A percentile compares a stretch with the other conserved stretches of the same genome.
These are phyloP conservation scores for Phytophthora ohioensis DNA, from an alignment of 352 stramenopile species.

Conservation along the genomic window DNA sequence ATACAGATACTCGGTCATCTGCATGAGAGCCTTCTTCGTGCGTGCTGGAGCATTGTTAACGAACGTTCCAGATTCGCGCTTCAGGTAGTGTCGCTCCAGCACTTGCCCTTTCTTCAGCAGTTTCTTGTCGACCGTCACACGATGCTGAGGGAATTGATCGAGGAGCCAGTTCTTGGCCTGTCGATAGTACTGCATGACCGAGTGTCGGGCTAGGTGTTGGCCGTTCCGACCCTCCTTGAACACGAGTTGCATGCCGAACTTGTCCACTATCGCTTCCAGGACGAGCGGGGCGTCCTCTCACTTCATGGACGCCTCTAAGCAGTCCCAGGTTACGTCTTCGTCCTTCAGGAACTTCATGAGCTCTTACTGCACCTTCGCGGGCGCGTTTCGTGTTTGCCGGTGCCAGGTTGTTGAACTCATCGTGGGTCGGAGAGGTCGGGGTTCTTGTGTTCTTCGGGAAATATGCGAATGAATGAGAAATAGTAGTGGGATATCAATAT, in stretches of 20 bases:
- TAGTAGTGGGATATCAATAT: no score
- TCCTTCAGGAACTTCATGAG: slow-evolving; percentile 16
- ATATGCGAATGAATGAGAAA: no score
- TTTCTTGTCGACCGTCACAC: no score
- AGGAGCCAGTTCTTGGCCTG: neutral
- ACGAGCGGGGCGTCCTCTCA: neutral
- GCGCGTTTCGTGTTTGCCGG: slow-evolving; percentile 29
- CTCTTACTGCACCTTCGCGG: neutral
- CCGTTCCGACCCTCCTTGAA: no score
- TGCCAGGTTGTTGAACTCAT: slow-evolving; percentile 34
- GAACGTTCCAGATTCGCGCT: neutral
- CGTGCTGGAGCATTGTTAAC: neutral
- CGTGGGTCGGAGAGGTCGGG: slow-evolving; percentile 14
- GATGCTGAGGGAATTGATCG: no score
- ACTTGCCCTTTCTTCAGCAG: no score
- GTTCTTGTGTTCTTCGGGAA: neutral
- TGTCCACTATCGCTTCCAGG: no score
- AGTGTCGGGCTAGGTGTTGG: no score
- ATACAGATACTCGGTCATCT: neutral
- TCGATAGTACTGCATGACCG: no score
- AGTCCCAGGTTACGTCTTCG: slow-evolving; percentile 12
- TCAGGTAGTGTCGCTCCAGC: no score
- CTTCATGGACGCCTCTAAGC: slow-evolving; percentile 18
- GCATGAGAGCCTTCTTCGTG: neutral
- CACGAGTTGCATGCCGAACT: no score